These are phyloP conservation scores for Metschnikowia picachoensis DNA, from an alignment of 805 yeast genomes.

Conservation along the genomic window DNA sequence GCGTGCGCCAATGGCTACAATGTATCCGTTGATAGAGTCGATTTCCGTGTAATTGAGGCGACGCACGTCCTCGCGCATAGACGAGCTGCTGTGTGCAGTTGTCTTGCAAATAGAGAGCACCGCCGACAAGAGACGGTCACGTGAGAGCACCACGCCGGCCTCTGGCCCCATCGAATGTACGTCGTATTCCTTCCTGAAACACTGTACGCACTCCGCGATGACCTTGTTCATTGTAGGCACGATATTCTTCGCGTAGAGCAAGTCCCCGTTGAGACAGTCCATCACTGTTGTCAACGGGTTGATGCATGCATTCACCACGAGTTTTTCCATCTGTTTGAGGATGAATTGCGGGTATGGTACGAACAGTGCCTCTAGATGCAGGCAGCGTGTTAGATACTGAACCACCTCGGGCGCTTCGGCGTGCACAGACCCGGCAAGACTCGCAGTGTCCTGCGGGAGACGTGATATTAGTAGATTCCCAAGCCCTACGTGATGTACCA, in stretches of 20 bases:
- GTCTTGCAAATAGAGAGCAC: conserved; percentile 28
- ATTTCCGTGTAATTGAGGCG: conserved; percentile 65
- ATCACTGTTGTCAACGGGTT: conserved; percentile 79
- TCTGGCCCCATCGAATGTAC: conserved; percentile 27
- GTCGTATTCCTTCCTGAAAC: conserved; percentile 33
- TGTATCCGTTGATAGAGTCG: conserved; percentile 78
- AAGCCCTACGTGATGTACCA: conserved; percentile 60
- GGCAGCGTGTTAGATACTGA: conserved; percentile 21
- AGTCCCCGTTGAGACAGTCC: conserved; percentile 75
- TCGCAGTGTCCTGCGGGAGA: conserved; percentile 37
- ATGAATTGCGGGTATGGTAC: conserved; percentile 42
- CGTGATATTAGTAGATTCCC: conserved; percentile 61
- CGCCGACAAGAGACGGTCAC: conserved; percentile 34
- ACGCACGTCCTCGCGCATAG: conserved; percentile 68
- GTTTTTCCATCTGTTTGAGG: conserved; percentile 65
- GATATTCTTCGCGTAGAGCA: conserved; percentile 41
- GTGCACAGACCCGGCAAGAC: background rate
- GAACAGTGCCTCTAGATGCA: conserved; percentile 24
- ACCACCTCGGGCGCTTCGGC: conserved; percentile 19
- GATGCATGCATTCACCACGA: conserved; percentile 76
- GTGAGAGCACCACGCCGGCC: conserved; percentile 27
- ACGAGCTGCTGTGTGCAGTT: conserved; percentile 58
- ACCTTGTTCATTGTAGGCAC: conserved; percentile 35
- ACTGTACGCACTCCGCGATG: conserved; percentile 43
- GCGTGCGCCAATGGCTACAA: conserved; percentile 51